A percentile compares a stretch with the other conserved stretches of the same genome.
Conservation (phyloP, 2,329 filamentous ascomycete genomes). For the Aspergillus hiratsukae region DNA sequence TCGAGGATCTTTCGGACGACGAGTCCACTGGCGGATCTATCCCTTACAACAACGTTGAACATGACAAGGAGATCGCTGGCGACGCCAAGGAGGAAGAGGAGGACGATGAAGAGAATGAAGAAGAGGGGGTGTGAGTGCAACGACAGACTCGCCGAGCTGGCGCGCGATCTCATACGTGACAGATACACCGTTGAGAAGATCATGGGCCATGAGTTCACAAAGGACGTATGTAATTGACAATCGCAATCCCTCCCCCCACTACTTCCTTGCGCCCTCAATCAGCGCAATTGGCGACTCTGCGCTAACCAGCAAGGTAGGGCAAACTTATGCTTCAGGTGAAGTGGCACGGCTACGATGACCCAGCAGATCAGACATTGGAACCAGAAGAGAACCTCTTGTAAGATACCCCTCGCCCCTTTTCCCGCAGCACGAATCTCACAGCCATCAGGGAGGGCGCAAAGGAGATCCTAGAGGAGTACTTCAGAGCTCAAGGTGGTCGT, state of each 20-base stretch:
- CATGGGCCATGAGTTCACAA: conserved; percentile 32
- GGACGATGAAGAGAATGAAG: conserved; percentile 26
- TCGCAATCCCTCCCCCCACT: background rate
- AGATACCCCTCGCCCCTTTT: conserved; percentile 7
- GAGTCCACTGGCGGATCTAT: conserved; percentile 36
- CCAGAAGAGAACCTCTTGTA: conserved; percentile 44
- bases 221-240: conserved; percentile 27
- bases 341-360: conserved; percentile 45
- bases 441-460: conserved; percentile 33
- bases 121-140: conserved; percentile 33
- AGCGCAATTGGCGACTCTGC: background rate
- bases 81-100: conserved; percentile 17
- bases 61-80: conserved; percentile 11
- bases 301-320: conserved; percentile 28
- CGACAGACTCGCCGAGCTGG: conserved; percentile 5
- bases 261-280: background rate
- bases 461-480: conserved; percentile 40
- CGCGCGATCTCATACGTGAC: conserved; percentile 9
- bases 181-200: conserved; percentile 42
- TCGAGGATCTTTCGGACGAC: conserved; percentile 32
- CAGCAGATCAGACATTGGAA: conserved; percentile 43
- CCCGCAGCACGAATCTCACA: conserved; percentile 8
- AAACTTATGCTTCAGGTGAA: conserved; percentile 41
- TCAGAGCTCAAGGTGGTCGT: conserved; percentile 37
- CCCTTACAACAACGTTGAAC: conserved; percentile 30